Conservation (phyloP, 2,329 filamentous ascomycete genomes). For the Celoporthe dispersa region DNA sequence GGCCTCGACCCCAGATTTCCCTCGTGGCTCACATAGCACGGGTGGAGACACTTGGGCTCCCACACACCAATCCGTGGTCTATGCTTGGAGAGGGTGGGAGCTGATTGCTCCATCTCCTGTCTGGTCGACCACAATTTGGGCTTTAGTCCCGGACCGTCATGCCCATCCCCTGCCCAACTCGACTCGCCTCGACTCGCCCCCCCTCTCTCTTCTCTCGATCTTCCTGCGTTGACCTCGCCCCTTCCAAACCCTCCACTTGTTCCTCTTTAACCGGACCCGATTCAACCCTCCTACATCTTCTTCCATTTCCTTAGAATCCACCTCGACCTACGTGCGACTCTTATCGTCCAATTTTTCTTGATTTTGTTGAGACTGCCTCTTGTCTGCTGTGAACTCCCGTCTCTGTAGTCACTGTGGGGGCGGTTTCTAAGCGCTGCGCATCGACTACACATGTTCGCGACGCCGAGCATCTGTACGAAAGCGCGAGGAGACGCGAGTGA, state of each 20-base stretch:
- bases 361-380: conserved; percentile 1
- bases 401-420: not conserved
- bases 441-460: conserved; percentile 18
- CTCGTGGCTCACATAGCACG: conserved; percentile 22
- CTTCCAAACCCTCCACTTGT: conserved; percentile 12
- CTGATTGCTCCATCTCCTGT: conserved; percentile 16
- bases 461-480: conserved; percentile 7
- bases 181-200: not conserved
- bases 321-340: not conserved
- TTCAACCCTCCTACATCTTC: conserved; percentile 23
- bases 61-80: conserved; percentile 25
- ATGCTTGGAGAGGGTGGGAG: conserved; percentile 8
- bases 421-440: not conserved
- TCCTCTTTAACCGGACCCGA: conserved; percentile 9
- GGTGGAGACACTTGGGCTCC: conserved; percentile 25
- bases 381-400: conserved; percentile 5
- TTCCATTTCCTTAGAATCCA: conserved; percentile 2
- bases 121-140: conserved; percentile 8
- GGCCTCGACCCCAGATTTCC: conserved; percentile 29
- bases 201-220: conserved; percentile 3
- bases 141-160: conserved; percentile 17
- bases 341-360: not conserved
- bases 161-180: conserved; percentile 1
- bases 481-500: conserved; percentile 1
- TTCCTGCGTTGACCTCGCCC: not conserved